Evolutionary conservation across 192 early-diverging fungal genomes (phyloP).

Genomic region (Chytriomyces sp.): DNA sequence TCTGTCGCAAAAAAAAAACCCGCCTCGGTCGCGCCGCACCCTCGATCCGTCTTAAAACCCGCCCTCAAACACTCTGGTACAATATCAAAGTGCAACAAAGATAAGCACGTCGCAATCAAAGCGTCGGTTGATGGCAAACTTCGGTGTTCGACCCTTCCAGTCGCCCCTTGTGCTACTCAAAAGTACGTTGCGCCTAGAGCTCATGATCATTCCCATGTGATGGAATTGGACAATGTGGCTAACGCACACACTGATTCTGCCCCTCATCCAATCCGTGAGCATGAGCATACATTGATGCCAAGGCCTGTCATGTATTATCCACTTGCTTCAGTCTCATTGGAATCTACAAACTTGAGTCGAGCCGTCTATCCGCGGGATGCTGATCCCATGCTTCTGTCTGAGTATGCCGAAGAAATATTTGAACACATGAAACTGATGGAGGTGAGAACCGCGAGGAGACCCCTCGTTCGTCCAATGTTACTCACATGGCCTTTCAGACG

Average conservation of each 20-base stretch:
- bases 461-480: background rate
- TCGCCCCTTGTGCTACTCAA: too few species aligned
- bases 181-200: background rate
- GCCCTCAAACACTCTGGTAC: background rate
- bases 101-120: background rate
- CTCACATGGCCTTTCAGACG: background rate
- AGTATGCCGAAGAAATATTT: conserved; percentile 67
- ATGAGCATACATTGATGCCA: background rate
- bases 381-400: conserved; percentile 47
- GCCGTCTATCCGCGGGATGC: background rate
- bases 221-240: too few species aligned
- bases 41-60: background rate
- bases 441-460: conserved; percentile 28
- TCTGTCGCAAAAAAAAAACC: background rate
- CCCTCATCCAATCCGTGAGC: background rate
- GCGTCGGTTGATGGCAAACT: background rate
- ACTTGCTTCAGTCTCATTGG: too few species aligned
- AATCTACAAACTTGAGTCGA: background rate
- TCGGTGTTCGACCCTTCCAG: too few species aligned
- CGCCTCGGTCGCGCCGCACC: background rate
- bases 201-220: background rate
- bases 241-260: background rate
- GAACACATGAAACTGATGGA: conserved; percentile 64
- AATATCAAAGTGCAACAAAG: background rate
- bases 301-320: background rate